phyloP scores from a whole-genome alignment of 208 protist genomes.

The Acanthamoeba pearcei region DNA sequence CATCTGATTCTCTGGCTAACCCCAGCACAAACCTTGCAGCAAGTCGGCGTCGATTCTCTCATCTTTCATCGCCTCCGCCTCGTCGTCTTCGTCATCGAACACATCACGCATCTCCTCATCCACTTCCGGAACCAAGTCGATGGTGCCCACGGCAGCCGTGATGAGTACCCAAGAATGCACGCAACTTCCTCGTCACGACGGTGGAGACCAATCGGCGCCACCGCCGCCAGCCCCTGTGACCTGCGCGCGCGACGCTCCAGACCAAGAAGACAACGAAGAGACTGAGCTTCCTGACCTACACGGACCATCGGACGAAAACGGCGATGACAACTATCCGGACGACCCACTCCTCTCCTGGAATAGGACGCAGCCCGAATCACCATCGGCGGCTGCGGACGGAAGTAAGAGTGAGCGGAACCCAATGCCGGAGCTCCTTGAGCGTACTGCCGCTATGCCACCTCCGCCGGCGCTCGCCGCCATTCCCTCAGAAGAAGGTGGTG shows the following conservation, averaged over 20 bases:
- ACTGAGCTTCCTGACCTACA: neutral
- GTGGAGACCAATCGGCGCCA: neutral
- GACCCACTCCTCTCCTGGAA: slow-evolving; percentile 7
- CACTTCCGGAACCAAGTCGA: neutral
- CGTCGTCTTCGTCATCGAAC: neutral
- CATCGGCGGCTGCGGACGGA: no score
- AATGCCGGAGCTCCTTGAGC: no score
- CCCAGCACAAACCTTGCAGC: neutral
- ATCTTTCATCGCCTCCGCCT: neutral
- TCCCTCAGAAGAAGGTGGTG: no score
- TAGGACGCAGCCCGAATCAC: no score
- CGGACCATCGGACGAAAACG: neutral
- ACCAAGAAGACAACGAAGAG: neutral
- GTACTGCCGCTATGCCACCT: no score
- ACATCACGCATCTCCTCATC: neutral
- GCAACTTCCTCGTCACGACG: neutral
- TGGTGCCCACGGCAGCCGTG: neutral
- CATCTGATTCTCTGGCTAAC: neutral
- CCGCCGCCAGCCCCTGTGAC: neutral
- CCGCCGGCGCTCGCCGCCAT: no score
- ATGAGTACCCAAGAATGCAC: neutral
- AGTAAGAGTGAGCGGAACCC: no score
- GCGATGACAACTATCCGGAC: neutral
- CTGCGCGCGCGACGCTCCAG: neutral
- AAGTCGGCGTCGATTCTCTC: slow-evolving; percentile 37